A percentile compares a stretch with the other conserved stretches of the same genome.
Evolutionary conservation across 1,284 basidiomycete genomes (phyloP).

Genomic region (Hypsizygus ulmarius): DNA sequence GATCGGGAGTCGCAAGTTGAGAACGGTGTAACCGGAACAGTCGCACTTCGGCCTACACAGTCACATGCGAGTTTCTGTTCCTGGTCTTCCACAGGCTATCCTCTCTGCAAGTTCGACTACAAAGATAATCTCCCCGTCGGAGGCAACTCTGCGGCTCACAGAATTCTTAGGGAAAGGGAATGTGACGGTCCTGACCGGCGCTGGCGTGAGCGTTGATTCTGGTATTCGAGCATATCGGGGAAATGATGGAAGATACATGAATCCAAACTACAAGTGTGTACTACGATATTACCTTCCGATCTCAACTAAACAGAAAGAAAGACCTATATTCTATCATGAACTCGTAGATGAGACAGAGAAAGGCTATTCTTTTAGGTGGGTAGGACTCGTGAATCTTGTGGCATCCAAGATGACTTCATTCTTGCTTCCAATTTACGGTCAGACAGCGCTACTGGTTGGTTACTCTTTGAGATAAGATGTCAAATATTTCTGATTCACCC

Average conservation of each 20-base stretch:
- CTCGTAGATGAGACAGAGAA: slow-evolving; percentile 67
- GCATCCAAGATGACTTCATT: background rate
- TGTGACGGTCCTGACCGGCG: slow-evolving; percentile 79
- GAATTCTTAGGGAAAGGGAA: slow-evolving; percentile 68
- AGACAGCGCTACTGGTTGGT: slow-evolving; percentile 73
- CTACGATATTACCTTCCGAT: background rate
- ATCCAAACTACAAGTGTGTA: slow-evolving; percentile 86
- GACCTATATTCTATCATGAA: slow-evolving; percentile 79
- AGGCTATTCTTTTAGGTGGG: slow-evolving; percentile 66
- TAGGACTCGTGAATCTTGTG: background rate
- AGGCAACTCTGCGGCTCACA: slow-evolving; percentile 64
- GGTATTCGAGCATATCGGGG: slow-evolving; percentile 90
- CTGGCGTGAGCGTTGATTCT: slow-evolving; percentile 90
- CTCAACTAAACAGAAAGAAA: slow-evolving; percentile 21
- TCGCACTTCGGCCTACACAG: slow-evolving; percentile 24
- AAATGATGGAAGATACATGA: slow-evolving; percentile 81
- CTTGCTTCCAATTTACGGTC: slow-evolving; percentile 1
- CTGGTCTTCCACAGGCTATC: slow-evolving; percentile 66
- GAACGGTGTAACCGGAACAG: slow-evolving; percentile 15
- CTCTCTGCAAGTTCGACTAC: slow-evolving; percentile 39
- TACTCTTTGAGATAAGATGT: background rate
- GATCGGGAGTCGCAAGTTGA: slow-evolving; percentile 9
- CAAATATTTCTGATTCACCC: background rate
- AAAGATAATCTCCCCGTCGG: slow-evolving; percentile 44
- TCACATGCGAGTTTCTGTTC: slow-evolving; percentile 80